Conservation (phyloP, 257 asterid species). For the Fraxinus cuspidata region DNA sequence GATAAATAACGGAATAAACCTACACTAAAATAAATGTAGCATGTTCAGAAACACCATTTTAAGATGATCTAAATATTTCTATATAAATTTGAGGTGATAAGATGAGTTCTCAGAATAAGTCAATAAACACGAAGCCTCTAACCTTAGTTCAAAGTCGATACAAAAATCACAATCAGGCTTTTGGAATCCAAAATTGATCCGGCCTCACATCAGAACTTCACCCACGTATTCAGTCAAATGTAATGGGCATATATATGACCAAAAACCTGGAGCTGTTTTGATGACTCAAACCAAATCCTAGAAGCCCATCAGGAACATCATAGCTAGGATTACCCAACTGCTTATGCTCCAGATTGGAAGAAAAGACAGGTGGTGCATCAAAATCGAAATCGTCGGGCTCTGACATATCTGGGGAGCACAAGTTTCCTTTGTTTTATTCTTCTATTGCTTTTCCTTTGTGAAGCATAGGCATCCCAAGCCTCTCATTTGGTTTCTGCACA, state of each 20-base stretch:
- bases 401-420: conserved; percentile 18
- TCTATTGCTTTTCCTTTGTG: conserved; percentile 36
- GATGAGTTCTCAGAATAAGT: conserved; percentile 19
- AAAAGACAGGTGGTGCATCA: conserved; percentile 53
- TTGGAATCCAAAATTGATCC: conserved; percentile 22
- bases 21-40: not conserved
- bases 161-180: conserved; percentile 4
- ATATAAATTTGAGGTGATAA: conserved; percentile 3
- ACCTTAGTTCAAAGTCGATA: conserved; percentile 24
- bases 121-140: not conserved
- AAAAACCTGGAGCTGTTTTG: conserved; percentile 20
- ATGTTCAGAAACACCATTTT: not conserved
- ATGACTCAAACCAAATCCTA: conserved; percentile 72
- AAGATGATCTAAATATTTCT: not conserved
- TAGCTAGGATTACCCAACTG: conserved; percentile 37
- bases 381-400: conserved; percentile 21
- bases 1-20: not conserved
- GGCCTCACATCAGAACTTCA: conserved; percentile 6
- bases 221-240: not conserved
- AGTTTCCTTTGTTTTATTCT: conserved; percentile 27
- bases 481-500: conserved; percentile 30
- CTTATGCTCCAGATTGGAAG: conserved; percentile 37
- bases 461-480: conserved; percentile 16
- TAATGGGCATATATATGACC: not conserved
- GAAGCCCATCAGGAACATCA: conserved; percentile 92